phyloP scores from a whole-genome alignment of 2,329 filamentous ascomycete species.

The Pestalotiopsis sp. region DNA sequence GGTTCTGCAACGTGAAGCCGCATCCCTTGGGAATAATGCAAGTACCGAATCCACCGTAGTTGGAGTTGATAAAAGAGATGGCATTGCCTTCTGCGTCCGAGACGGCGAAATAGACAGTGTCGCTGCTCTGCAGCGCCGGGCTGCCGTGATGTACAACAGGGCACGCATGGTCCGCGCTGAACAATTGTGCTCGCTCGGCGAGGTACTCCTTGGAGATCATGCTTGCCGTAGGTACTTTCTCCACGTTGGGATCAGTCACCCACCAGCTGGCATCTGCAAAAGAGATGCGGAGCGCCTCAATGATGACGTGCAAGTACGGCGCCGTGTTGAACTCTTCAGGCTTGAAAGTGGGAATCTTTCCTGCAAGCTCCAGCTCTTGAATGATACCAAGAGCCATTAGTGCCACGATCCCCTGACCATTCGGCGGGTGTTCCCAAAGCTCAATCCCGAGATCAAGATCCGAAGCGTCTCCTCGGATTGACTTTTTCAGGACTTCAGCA shows the following conservation, averaged over 20 bases:
- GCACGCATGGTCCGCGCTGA: conserved; percentile 63
- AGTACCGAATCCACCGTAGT: conserved; percentile 88
- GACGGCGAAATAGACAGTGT: conserved; percentile 92
- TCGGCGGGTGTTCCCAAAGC: conserved; percentile 96
- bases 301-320: conserved; percentile 80
- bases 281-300: conserved; percentile 85
- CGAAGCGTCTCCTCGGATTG: conserved; percentile 37
- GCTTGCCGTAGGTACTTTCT: conserved; percentile 68
- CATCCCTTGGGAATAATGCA: conserved; percentile 82
- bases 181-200: conserved; percentile 65
- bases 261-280: conserved; percentile 93
- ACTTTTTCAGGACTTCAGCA: conserved; percentile 23
- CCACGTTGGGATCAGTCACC: conserved; percentile 79
- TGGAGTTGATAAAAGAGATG: conserved; percentile 95
- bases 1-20: conserved; percentile 94
- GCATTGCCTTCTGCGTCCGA: conserved; percentile 85
- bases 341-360: conserved; percentile 73
- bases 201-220: conserved; percentile 78
- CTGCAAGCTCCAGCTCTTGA: conserved; percentile 77
- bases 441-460: conserved; percentile 63
- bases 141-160: conserved; percentile 68
- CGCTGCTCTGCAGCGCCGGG: conserved; percentile 81
- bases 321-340: conserved; percentile 78
- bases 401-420: conserved; percentile 93
- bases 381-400: conserved; percentile 93